Evolutionary conservation across 2,329 filamentous ascomycete genomes (phyloP).

Genomic region (Arachnomyces sp.): DNA sequence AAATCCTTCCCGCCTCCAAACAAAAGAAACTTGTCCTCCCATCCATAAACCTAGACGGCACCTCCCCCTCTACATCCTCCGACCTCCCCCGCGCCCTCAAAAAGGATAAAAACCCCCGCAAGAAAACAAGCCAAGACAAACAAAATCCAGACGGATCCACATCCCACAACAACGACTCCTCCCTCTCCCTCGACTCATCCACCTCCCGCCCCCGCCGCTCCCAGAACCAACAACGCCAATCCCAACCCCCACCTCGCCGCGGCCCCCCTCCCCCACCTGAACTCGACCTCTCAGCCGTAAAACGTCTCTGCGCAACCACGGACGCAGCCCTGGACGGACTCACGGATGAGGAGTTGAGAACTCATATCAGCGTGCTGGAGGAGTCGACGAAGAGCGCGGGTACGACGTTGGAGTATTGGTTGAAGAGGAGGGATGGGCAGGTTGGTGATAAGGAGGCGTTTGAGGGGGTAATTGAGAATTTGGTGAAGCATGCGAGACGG

Average conservation of each 20-base stretch:
- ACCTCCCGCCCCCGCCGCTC: slow-evolving; percentile 25
- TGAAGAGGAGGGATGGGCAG: slow-evolving; percentile 75
- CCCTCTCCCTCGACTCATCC: slow-evolving; percentile 17
- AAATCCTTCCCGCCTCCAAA: slow-evolving; percentile 93
- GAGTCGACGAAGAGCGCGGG: slow-evolving; percentile 64
- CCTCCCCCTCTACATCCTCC: slow-evolving; percentile 52
- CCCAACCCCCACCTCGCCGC: slow-evolving; percentile 30
- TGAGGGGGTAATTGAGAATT: slow-evolving; percentile 92
- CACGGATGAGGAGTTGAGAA: slow-evolving; percentile 66
- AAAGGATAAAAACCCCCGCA: slow-evolving; percentile 10
- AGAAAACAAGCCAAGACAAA: slow-evolving; percentile 10
- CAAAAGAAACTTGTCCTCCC: slow-evolving; percentile 96
- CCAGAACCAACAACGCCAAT: too few species aligned
- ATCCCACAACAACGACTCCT: slow-evolving; percentile 8
- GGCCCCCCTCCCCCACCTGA: slow-evolving; percentile 60
- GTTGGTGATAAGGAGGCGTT: slow-evolving; percentile 87
- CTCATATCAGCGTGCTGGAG: slow-evolving; percentile 63
- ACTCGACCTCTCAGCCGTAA: slow-evolving; percentile 70
- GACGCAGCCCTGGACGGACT: slow-evolving; percentile 74
- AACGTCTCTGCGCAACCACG: slow-evolving; percentile 73
- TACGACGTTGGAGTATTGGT: slow-evolving; percentile 79
- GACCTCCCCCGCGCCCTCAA: slow-evolving; percentile 37
- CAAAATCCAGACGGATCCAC: slow-evolving; percentile 4
- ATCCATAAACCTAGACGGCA: slow-evolving; percentile 55
- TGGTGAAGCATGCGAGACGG: slow-evolving; percentile 85